Base-by-base conservation (phyloP, 2,329 filamentous ascomycete genomes). In the Ceratocystis variospora region DNA sequence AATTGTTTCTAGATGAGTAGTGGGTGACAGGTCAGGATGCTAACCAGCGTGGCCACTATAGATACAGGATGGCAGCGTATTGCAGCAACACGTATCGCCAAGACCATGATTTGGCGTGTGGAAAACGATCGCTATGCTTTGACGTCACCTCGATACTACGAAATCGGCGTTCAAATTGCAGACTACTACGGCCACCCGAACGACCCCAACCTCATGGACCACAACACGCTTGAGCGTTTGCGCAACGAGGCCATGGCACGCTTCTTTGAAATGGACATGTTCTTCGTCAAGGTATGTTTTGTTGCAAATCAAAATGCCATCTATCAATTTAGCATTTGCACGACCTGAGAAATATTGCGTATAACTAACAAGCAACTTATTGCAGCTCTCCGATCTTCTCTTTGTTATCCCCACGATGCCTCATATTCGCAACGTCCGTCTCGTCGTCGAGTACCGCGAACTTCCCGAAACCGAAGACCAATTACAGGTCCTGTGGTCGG, bases 211-310 rank as follows among this genome's bases (percentile, higher is more conserved):
- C 73, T 71, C 4, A 71, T 84, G 73, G 73, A 74, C 65, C 78
- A 79, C 67, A 72, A 74, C 61, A 75, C 73, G 12, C 77, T 77
- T 46, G 76, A 81, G 69, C 74, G 74, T 66, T 77, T 84, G 45
- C 79, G 78, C 61, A 72, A 74, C 33, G 78, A 80, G 55, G 80
- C 81, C 15, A 78, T 78, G 74, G 77, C 81, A 66, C 78, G 77
- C 70, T 85, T 86, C 72, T 74, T 79, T 68, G 78, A 79, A 19
- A 80, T 82, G 71, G 81, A 87, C 70, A 79, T 87, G 78, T 87
- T 87, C 72, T 87, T 87, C 71, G 81, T 87, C 69, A 87, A 85
- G 78, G 83, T 86, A 74, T 69, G 77, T 68, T 22, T 57, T 10
- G n/a, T 10, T 15, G 19, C 19, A 5, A 53, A 28, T 28, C 8